Percentiles rank a stretch among this genome's conserved stretches.
Evolutionary conservation across 1,284 basidiomycete species (phyloP).

Genomic region (Athelia psychrophila): DNA sequence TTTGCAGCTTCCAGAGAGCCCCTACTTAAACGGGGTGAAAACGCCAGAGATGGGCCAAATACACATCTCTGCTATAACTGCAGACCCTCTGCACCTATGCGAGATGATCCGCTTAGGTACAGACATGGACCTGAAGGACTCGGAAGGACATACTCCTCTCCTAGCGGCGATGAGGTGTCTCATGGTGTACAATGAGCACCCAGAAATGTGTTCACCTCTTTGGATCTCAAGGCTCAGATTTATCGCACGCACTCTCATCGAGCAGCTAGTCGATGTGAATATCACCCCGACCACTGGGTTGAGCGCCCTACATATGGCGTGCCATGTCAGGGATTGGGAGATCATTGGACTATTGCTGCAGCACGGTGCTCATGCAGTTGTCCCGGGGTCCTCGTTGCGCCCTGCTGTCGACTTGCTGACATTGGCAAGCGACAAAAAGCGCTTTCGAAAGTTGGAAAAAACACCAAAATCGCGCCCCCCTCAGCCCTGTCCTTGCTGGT

Average conservation of each 20-base stretch:
- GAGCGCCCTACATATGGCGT: constrained; percentile 6
- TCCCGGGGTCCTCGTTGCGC: neutral
- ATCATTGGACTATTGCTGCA: constrained; percentile 8
- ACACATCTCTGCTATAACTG: neutral
- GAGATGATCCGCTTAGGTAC: constrained; percentile 1
- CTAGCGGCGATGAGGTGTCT: neutral
- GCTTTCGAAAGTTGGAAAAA: neutral
- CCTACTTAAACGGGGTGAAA: neutral
- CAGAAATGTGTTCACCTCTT: neutral
- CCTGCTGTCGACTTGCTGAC: neutral
- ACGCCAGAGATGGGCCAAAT: too few relatives aligned
- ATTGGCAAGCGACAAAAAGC: neutral
- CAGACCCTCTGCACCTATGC: neutral
- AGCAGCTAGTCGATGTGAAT: constrained; percentile 10
- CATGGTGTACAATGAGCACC: neutral
- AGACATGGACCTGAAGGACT: neutral
- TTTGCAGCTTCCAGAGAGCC: neutral
- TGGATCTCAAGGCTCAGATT: neutral
- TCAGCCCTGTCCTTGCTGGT: constrained; percentile 13
- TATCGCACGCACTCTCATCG: constrained; percentile 11
- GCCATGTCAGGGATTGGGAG: neutral
- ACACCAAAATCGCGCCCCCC: neutral
- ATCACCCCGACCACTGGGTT: neutral
- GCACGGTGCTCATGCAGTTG: constrained; percentile 5
- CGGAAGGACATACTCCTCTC: neutral